phyloP scores from a whole-genome alignment of 441 rosid genomes.

The Erodium trifolium region DNA sequence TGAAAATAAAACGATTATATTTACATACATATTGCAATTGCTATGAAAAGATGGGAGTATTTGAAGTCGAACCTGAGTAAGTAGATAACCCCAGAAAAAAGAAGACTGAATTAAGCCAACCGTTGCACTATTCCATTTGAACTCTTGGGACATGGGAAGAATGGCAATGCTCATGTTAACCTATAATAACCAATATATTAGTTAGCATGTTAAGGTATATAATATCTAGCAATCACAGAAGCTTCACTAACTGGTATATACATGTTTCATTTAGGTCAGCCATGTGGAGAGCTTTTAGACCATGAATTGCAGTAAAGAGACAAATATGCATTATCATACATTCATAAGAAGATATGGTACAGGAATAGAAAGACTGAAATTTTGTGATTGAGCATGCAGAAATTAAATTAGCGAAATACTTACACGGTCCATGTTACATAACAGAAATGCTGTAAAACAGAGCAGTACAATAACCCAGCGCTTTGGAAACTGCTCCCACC shows the following conservation, averaged over 20 bases:
- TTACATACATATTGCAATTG: background rate
- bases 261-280: background rate
- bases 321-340: conserved; percentile 3
- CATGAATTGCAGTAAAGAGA: conserved; percentile 10
- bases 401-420: conserved; percentile 24
- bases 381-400: background rate
- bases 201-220: conserved; percentile 13
- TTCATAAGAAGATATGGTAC: background rate
- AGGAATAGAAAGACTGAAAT: background rate
- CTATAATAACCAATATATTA: conserved; percentile 32
- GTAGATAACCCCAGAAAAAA: conserved; percentile 97
- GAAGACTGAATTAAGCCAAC: conserved; percentile 98
- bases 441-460: conserved; percentile 73
- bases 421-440: conserved; percentile 98
- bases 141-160: conserved; percentile 95
- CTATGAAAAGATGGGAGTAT: background rate
- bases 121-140: conserved; percentile 90
- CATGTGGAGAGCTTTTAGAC: background rate
- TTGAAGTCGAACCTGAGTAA: conserved; percentile 61
- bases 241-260: background rate
- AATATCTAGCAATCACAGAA: background rate
- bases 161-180: conserved; percentile 99
- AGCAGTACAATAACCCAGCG: conserved; percentile 86
- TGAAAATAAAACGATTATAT: background rate
- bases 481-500: conserved; percentile 82